Evolutionary conservation across 2,329 filamentous ascomycete genomes (phyloP), one percentile per base, ranked within the genome.

Genomic region (Tolypocladium ophioglossoides): DNA sequence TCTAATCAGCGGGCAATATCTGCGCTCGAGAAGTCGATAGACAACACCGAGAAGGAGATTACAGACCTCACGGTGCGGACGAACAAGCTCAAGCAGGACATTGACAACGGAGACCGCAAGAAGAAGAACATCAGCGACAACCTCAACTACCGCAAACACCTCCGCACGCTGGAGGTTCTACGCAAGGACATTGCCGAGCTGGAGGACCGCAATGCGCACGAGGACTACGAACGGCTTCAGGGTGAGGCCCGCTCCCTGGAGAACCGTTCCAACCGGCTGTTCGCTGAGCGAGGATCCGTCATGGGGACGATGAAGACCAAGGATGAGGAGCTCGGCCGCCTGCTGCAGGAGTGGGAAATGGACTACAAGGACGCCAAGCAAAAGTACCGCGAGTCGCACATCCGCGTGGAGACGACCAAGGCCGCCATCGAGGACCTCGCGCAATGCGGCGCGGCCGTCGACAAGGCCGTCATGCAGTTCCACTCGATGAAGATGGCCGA

Each of bases 401-500:
- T 97, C 73, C 87, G 87, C 61, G 89, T 96, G 1, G 89, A 85
- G 72, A 95, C 91, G 0, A 96, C 90, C 50, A 95, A 91, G 69
- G 92, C 91, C 4, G 92, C 91, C 3, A 89, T 96, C 53, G 90
- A 95, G 55, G 94, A 99, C 67, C 76, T 99, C 38, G 86, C 80
- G 8, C 86, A 89, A 41, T 97, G 95, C 67, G 79, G 83, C 46
- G 78, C 82, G 11, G 94, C 94, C 9, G 79, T 99, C 14, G 92
- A 97, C 74, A 90, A 94, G 66, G 95, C 94, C 49, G 95, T 99
- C 65, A 96, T 99, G 89, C 89, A 89, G 64, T 99, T 92, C 66
- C 94, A 99, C 73, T 81, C 86, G 34, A 75, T 96, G 66, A 99
- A 99, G 76, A 99, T 99, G 94, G 89, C 94, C 62, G 91, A 99